Evolutionary conservation across 2,329 filamentous ascomycete genomes (phyloP).

Genomic region (Colletotrichum spaethianum): DNA sequence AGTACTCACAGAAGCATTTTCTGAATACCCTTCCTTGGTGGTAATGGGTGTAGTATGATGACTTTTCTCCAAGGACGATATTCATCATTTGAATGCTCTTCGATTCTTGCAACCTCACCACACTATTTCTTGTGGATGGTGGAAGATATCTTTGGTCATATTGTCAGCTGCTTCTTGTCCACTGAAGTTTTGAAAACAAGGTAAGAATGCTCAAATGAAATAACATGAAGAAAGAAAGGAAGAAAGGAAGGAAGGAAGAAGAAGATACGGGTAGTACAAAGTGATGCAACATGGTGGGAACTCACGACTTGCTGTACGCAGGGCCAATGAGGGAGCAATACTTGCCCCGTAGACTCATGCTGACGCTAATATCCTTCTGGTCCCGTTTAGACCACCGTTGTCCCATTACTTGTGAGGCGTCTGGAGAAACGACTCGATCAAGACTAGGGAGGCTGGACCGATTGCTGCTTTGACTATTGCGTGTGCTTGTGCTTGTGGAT

Average conservation of each 20-base stretch:
- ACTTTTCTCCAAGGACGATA: constrained; percentile 13
- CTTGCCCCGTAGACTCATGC: constrained; percentile 18
- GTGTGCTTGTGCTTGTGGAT: too few relatives aligned
- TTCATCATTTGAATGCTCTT: constrained; percentile 14
- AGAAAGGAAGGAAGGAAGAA: too few relatives aligned
- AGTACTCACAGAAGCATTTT: constrained; percentile 16
- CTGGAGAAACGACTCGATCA: background rate
- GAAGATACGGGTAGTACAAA: too few relatives aligned
- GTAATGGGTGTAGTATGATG: constrained; percentile 19
- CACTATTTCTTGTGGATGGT: constrained; percentile 12
- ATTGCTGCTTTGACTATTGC: too few relatives aligned
- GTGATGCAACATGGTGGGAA: too few relatives aligned
- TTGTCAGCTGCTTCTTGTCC: background rate
- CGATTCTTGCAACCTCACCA: constrained; percentile 17
- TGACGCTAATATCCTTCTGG: constrained; percentile 5
- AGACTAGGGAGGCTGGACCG: too few relatives aligned
- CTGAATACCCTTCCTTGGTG: constrained; percentile 18
- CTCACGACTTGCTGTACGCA: constrained; percentile 17
- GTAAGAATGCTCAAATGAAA: too few relatives aligned
- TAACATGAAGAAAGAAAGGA: background rate
- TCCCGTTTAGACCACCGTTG: constrained; percentile 14
- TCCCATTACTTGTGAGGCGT: constrained; percentile 1
- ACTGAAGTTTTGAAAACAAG: too few relatives aligned
- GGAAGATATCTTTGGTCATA: constrained; percentile 5
- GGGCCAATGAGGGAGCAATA: constrained; percentile 19